Evolutionary conservation across 331 rosid species (phyloP), one percentile per base, ranked within the genome.

Genomic region (Prunus yedoensis): DNA sequence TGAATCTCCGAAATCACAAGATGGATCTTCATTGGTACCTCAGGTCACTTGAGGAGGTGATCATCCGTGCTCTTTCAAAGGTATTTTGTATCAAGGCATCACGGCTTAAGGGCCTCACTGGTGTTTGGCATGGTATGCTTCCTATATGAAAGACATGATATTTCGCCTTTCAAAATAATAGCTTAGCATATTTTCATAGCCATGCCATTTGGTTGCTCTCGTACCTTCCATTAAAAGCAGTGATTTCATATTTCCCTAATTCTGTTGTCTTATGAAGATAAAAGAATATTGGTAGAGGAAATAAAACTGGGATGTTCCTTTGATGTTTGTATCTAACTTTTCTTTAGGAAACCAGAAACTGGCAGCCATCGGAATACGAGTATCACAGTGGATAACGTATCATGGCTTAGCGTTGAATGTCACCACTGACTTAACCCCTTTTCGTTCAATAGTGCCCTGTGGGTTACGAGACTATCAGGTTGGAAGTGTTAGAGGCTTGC

Each of bases 21-120:
- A 88, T 87, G 98, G 94, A 91, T 81, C 94, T 94, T 81, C 91
- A 94, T 82, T 94, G 97, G 99, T 92, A 94, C 84, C 95, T 91
- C 43, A 91, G 99, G 80, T 89, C 84, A 69, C 88, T 94, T 70
- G 97, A 94, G 80, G 96, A 92, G 85, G 93, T 90, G 61, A 83
- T 94, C 50, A 90, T 94, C 71, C 87, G 92, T 38, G 90, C 84
- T 77, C 89, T 94, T 61, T 89, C 89, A 71, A 85, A 89, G 4
- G 80, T 92, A 17, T 94, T 90, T 77, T 85, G 89, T 11, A 94
- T 94, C 78, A 77, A 86, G 62, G 96, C 97, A 27, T 85, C 96
- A 41, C 82, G 93, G 66, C 46, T 82, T 25, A 85, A 91, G 68
- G 97, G 97, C 69, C 84, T 92, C 52, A 94, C 97, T 23, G 96